These are phyloP conservation scores for Eragrostis tef DNA, from an alignment of 202 grass and related monocot species.

Conservation along the genomic window DNA sequence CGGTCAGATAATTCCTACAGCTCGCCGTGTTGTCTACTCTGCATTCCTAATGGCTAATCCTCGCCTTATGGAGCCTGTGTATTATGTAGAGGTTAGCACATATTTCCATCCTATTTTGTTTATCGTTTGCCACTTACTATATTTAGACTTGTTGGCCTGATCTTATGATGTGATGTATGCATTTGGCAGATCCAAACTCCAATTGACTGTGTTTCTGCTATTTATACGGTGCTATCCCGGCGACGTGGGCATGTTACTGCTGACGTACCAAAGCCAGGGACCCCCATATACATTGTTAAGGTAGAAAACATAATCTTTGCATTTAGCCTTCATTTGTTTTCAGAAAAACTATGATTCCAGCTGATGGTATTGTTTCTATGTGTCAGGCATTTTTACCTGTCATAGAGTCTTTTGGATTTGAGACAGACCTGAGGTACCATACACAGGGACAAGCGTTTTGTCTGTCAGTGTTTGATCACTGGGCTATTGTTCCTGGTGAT, in stretches of 20 bases:
- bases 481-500: conserved; percentile 97
- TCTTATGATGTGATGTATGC: conserved; percentile 28
- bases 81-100: conserved; percentile 89
- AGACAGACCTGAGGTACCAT: conserved; percentile 94
- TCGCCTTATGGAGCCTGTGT: conserved; percentile 96
- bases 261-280: conserved; percentile 94
- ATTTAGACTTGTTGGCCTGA: conserved; percentile 36
- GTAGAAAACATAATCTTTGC: conserved; percentile 41
- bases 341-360: conserved; percentile 15
- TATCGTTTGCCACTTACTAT: conserved; percentile 19
- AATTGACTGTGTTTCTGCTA: conserved; percentile 98
- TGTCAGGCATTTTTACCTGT: conserved; percentile 94
- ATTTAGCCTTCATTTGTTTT: conserved; percentile 21
- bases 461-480: conserved; percentile 94
- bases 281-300: conserved; percentile 92
- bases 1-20: conserved; percentile 97
- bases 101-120: neutral
- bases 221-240: conserved; percentile 89
- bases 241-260: conserved; percentile 93
- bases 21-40: conserved; percentile 94
- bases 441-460: conserved; percentile 98
- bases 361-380: conserved; percentile 29
- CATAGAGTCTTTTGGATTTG: conserved; percentile 98
- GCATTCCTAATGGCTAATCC: conserved; percentile 97
- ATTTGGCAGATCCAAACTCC: conserved; percentile 90